Base-by-base conservation (phyloP, 768 basidiomycete species). In the Russula compacta region DNA sequence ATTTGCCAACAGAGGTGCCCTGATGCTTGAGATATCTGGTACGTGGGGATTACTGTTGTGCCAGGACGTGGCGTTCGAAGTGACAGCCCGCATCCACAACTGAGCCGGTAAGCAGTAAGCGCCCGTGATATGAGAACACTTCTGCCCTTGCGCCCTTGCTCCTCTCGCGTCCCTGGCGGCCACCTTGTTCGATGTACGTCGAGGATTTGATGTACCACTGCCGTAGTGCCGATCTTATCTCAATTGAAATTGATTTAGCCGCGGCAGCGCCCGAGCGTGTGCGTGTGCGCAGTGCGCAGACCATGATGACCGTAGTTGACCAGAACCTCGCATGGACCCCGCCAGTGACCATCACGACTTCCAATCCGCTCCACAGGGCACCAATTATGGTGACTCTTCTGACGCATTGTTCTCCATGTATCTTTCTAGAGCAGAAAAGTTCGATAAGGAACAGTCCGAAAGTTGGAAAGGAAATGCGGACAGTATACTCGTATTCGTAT, bases 381-480 rank as follows among this genome's bases (percentile, higher is more conserved):
- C 47, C 32, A 33, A 57, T 49, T 19, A 49, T 36, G 17, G 38
- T 5, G 47, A 39, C 21, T 17, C 43, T 39, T 59, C 50, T n/a
- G 42, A 21, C 11, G 58, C 51, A 14, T 40, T 57, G 32, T 60
- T 59, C 53, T 64, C 44, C 2, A 56, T 55, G 21, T 53, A 60
- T 19, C 63, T 61, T 21, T 46, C 43, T 29, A 51, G 48, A 33
- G 53, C 55, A 29, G 59, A 57, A 33, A 49, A 39, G 1, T 64
- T 44, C 33, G 52, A 64, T 33, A 57, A 58, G 51, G 59, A 56
- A 42, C 35, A 53, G 42, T 51, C 40, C 5, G 63, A 58, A 39
- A 57, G 55, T 38, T 60, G 44, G 58, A 56, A 53, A 14, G 63
- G 43, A 32, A 55, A 56, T 40, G 49, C 19, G 15, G 59, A 53